Evolutionary conservation across 164 flowering plant genomes (phyloP), one percentile per base, ranked within the genome.

Genomic region (Cinnamomum micranthum): DNA sequence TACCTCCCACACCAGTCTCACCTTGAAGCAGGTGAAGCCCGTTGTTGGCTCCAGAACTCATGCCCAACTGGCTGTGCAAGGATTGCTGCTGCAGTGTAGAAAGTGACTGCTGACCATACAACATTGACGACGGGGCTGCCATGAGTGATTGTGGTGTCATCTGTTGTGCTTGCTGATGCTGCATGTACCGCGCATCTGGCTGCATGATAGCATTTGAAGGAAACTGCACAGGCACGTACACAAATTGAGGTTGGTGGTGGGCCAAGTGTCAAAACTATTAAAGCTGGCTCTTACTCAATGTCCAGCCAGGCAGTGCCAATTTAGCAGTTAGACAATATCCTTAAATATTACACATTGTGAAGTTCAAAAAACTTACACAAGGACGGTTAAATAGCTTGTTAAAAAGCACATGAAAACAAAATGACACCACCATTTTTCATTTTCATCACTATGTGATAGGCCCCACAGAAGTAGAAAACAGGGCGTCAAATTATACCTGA

Each of bases 91-190:
- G 98, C 76, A 88, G 76, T 4, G 19, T 4, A 25, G 89, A 81
- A 0, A 92, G 72, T 17, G 84, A 82, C 22, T 88, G 88, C 76
- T 93, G 96, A 75, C 91, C 71, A 78, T 94, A 93, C 69, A 91
- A 67, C 91, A 91, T 86, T 35, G 94, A 87, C 23, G 94, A 90
- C 6, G 95, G 90, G 13, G 98, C 91, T 19, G 93, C 94, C 95
- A 95, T 87, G 19, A 91, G 81, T 0, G 94, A 81, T 73, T 92
- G 98, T 1, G 88, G 88, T 0, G 86, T 86, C 96, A 90, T 86
- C 80, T 84, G 88, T 50, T 91, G 98, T 68, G 92, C 82, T 81
- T 92, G 96, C 70, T 89, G 97, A 71, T 90, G 94, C 82, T 90
- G 98, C 87, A 88, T 70, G 83, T 90, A 91, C 72, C 85, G 90